These are phyloP conservation scores for Fusarium buxicola DNA, from an alignment of 2,329 filamentous ascomycete genomes.

Conservation along the genomic window DNA sequence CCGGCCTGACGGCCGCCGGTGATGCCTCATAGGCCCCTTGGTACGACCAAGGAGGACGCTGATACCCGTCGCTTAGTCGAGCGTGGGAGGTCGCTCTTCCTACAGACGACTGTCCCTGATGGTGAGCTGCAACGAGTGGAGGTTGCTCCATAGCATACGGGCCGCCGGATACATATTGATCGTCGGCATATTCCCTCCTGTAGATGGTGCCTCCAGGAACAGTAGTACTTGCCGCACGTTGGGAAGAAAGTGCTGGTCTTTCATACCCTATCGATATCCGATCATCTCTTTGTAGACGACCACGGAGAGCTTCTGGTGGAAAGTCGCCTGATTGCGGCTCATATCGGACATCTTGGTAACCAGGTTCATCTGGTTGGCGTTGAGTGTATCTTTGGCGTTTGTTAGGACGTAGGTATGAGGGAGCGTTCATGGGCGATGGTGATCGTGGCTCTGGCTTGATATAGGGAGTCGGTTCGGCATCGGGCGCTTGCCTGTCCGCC, in stretches of 20 bases:
- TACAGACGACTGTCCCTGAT: constrained; percentile 42
- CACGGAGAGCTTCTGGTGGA: constrained; percentile 51
- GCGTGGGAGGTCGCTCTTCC: constrained; percentile 52
- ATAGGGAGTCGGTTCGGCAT: constrained; percentile 61
- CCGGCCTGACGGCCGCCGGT: constrained; percentile 62
- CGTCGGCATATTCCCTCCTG: constrained; percentile 50
- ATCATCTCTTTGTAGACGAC: constrained; percentile 46
- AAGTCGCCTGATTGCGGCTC: constrained; percentile 53
- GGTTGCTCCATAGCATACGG: constrained; percentile 51
- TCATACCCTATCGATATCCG: constrained; percentile 52
- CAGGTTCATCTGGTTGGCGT: constrained; percentile 51
- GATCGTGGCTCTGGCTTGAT: constrained; percentile 76
- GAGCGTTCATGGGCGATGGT: constrained; percentile 67
- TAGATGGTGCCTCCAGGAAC: constrained; percentile 48
- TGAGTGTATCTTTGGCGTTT: constrained; percentile 67
- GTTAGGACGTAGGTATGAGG: constrained; percentile 64
- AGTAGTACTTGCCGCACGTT: constrained; percentile 41
- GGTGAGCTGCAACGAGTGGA: constrained; percentile 52
- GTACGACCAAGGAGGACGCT: constrained; percentile 57
- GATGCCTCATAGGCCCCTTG: constrained; percentile 56
- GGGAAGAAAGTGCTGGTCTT: constrained; percentile 37
- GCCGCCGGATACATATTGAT: constrained; percentile 46
- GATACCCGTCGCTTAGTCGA: constrained; percentile 55
- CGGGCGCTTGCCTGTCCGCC: constrained; percentile 61
- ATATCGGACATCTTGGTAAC: constrained; percentile 55